A percentile compares a stretch with the other conserved stretches of the same genome.
Conservation (phyloP, 208 protist genomes). For the Herpetomonas tarakana region DNA sequence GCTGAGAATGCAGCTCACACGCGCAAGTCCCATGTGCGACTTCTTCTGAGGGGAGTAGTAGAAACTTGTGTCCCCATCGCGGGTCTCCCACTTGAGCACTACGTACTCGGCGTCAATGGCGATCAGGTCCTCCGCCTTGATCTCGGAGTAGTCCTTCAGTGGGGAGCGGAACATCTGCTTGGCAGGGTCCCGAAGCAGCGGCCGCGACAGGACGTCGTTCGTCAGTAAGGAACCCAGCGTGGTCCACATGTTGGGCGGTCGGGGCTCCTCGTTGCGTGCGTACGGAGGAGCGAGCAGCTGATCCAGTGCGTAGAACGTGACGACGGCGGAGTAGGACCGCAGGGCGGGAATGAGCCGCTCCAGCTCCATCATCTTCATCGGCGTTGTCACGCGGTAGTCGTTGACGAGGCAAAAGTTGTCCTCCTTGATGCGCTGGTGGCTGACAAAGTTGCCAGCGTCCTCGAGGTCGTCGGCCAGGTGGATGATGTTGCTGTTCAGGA, state of each 20-base stretch:
- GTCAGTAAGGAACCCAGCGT: conserved; percentile 71
- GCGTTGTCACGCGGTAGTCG: conserved; percentile 82
- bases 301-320: conserved; percentile 83
- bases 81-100: conserved; percentile 68
- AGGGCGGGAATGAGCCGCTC: conserved; percentile 74
- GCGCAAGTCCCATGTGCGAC: conserved; percentile 82
- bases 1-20: conserved; percentile 87
- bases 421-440: conserved; percentile 80
- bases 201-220: conserved; percentile 70
- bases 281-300: conserved; percentile 62
- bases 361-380: conserved; percentile 69
- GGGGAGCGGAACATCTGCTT: conserved; percentile 69
- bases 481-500: conserved; percentile 84
- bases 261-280: conserved; percentile 57
- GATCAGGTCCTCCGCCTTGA: conserved; percentile 71
- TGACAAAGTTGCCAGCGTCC: conserved; percentile 87
- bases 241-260: conserved; percentile 78
- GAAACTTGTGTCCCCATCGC: conserved; percentile 35
- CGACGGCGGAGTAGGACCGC: conserved; percentile 71
- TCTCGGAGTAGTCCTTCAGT: conserved; percentile 59
- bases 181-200: conserved; percentile 53
- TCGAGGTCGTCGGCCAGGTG: conserved; percentile 87
- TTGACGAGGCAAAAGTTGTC: conserved; percentile 84
- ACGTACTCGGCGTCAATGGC: conserved; percentile 91
- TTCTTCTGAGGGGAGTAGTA: conserved; percentile 47